phyloP scores from a whole-genome alignment of 2,329 filamentous ascomycete species.

The Aureobasidium sp. region DNA sequence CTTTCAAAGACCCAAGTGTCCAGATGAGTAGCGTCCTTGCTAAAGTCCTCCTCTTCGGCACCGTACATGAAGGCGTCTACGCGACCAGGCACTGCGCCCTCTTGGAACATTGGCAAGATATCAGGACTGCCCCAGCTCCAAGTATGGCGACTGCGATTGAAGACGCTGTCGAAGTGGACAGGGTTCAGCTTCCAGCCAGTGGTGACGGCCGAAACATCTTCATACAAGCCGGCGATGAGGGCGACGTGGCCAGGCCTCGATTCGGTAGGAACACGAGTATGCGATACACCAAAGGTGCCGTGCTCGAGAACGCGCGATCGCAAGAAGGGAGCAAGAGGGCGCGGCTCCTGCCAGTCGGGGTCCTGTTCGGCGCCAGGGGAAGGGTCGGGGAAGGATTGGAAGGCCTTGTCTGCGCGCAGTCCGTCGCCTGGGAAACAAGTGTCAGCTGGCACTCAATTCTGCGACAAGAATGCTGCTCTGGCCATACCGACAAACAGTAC shows the following conservation, averaged over 20 bases:
- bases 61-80: slow-evolving; percentile 84
- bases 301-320: slow-evolving; percentile 81
- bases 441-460: not conserved
- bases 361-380: slow-evolving; percentile 53
- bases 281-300: slow-evolving; percentile 94
- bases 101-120: slow-evolving; percentile 93
- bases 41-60: slow-evolving; percentile 84
- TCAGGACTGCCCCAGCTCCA: slow-evolving; percentile 99
- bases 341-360: slow-evolving; percentile 60
- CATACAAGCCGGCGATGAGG: slow-evolving; percentile 90
- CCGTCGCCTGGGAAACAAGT: slow-evolving; percentile 58
- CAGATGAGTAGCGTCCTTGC: slow-evolving; percentile 68
- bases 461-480: not conserved
- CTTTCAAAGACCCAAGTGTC: slow-evolving; percentile 95
- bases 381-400: slow-evolving; percentile 86
- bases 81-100: slow-evolving; percentile 79
- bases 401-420: slow-evolving; percentile 93
- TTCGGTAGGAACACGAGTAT: slow-evolving; percentile 93
- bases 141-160: slow-evolving; percentile 92
- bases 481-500: slow-evolving; percentile 82
- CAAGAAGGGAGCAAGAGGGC: slow-evolving; percentile 82
- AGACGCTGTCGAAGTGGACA: slow-evolving; percentile 97
- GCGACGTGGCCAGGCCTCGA: slow-evolving; percentile 95
- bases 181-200: slow-evolving; percentile 99
- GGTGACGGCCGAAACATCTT: slow-evolving; percentile 94